Percentiles rank a stretch among this genome's conserved stretches.
Conservation (phyloP, 1,139 yeast species). For the Suhomyces panamericanus region DNA sequence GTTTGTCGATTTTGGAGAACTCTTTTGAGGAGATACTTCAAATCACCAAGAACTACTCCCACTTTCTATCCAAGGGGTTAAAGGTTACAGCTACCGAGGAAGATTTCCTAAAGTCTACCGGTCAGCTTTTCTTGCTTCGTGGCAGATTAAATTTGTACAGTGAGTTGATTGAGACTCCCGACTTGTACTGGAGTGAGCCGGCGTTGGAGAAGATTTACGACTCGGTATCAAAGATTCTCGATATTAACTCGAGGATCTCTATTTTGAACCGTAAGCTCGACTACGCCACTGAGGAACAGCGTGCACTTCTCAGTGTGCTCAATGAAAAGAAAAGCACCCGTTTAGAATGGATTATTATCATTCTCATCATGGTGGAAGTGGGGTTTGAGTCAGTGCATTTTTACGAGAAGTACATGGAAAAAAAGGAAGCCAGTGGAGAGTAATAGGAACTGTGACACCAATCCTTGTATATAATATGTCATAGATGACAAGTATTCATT, state of each 20-base stretch:
- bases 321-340: slow-evolving; percentile 76
- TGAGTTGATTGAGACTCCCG: slow-evolving; percentile 92
- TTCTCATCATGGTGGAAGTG: slow-evolving; percentile 81
- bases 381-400: slow-evolving; percentile 68
- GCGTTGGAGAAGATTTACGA: slow-evolving; percentile 73
- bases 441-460: neutral
- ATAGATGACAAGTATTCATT: no score
- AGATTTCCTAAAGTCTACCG: slow-evolving; percentile 69
- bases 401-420: slow-evolving; percentile 25
- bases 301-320: slow-evolving; percentile 71
- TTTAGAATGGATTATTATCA: slow-evolving; percentile 84
- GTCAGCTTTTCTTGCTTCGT: slow-evolving; percentile 68
- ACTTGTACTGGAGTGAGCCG: slow-evolving; percentile 90
- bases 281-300: slow-evolving; percentile 85
- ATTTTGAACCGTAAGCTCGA: slow-evolving; percentile 83
- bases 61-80: slow-evolving; percentile 63
- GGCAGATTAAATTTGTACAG: slow-evolving; percentile 83
- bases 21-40: slow-evolving; percentile 66
- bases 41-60: slow-evolving; percentile 64
- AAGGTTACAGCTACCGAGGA: slow-evolving; percentile 57
- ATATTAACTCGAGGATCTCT: slow-evolving; percentile 72
- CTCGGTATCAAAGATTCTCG: slow-evolving; percentile 67
- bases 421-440: neutral
- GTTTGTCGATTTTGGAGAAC: slow-evolving; percentile 75
- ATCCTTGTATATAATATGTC: neutral